Conservation (phyloP, 129 eudicot species). For the Arctium minus region DNA sequence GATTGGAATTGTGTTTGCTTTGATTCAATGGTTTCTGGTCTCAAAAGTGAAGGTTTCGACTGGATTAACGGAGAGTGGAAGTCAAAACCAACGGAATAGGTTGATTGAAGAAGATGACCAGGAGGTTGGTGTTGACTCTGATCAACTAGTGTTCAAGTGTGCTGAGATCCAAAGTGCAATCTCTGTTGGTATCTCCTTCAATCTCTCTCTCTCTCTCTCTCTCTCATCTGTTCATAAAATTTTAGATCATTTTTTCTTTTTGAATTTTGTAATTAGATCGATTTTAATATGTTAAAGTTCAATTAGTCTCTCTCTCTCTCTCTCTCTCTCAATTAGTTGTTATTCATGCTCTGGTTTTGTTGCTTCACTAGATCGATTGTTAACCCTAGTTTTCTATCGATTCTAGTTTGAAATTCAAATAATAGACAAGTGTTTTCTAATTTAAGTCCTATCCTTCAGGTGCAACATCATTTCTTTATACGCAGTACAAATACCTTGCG, state of each 20-base stretch:
- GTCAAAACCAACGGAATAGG: slow-evolving; percentile 25
- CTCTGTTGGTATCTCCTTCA: slow-evolving; percentile 35
- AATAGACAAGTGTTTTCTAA: neutral
- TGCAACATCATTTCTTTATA: slow-evolving; percentile 53
- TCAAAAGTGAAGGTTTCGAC: slow-evolving; percentile 34
- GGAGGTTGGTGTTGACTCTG: slow-evolving; percentile 41
- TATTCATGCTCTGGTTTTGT: neutral
- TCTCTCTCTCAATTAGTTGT: neutral
- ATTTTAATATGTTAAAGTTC: neutral
- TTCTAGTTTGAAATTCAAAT: neutral
- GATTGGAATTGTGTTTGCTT: slow-evolving; percentile 45
- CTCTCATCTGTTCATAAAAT: neutral
- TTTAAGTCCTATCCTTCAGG: slow-evolving; percentile 16
- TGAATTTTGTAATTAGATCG: neutral
- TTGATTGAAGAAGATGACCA: slow-evolving; percentile 51
- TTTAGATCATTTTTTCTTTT: neutral
- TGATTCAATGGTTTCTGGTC: slow-evolving; percentile 46
- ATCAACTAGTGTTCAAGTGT: slow-evolving; percentile 43
- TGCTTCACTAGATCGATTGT: neutral
- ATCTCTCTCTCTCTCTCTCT: neutral
- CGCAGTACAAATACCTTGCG: slow-evolving; percentile 52
- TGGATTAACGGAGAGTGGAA: neutral
- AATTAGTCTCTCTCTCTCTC: neutral
- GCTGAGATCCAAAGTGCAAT: slow-evolving; percentile 57
- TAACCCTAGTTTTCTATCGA: neutral